Evolutionary conservation across 805 yeast species (phyloP).

Genomic region (Wickerhamomyces chambardii): DNA sequence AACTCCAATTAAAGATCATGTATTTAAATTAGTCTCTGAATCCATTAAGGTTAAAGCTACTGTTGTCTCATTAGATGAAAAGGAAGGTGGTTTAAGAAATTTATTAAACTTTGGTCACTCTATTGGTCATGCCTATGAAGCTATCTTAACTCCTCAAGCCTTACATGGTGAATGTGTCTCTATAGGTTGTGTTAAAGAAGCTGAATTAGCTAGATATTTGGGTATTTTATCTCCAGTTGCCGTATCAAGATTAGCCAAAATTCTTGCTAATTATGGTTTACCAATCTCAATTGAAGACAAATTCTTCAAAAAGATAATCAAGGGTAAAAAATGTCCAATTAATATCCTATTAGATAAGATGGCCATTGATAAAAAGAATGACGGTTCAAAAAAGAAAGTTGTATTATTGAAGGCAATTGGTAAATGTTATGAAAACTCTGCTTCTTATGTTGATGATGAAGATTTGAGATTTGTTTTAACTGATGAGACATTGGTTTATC

Average conservation of each 20-base stretch:
- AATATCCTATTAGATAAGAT: constrained; percentile 69
- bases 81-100: constrained; percentile 91
- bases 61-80: constrained; percentile 89
- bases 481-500: constrained; percentile 66
- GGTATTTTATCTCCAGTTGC: constrained; percentile 89
- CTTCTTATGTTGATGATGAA: constrained; percentile 74
- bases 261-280: constrained; percentile 76
- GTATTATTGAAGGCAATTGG: constrained; percentile 83
- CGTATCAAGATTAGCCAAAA: constrained; percentile 80
- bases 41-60: constrained; percentile 88
- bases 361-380: constrained; percentile 96
- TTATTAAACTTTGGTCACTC: constrained; percentile 93
- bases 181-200: constrained; percentile 91
- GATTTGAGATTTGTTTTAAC: constrained; percentile 78
- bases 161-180: constrained; percentile 99
- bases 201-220: constrained; percentile 87
- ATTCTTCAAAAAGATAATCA: constrained; percentile 58
- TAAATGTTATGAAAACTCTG: constrained; percentile 79
- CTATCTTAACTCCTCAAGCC: constrained; percentile 93
- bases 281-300: constrained; percentile 77
- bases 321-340: constrained; percentile 66
- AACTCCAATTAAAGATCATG: constrained; percentile 58
- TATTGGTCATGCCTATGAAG: constrained; percentile 97
- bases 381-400: constrained; percentile 82
- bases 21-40: constrained; percentile 71